Percentiles rank a stretch among this genome's conserved stretches.
Evolutionary conservation across 768 basidiomycete species (phyloP).

Genomic region (Russula sp.): DNA sequence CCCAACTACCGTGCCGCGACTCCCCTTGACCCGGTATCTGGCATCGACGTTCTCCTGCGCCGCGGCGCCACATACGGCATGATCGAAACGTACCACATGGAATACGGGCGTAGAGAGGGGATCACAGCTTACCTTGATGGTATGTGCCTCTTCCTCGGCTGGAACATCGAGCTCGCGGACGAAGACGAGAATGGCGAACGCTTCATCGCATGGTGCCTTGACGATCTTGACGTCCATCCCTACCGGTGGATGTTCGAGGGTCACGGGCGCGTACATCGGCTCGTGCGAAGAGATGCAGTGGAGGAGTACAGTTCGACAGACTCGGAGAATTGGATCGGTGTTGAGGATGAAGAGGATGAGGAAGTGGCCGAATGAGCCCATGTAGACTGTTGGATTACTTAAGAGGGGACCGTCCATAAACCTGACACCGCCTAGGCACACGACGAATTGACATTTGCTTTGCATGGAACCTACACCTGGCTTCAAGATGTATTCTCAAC

Average conservation of each 20-base stretch:
- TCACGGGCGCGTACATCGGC: conserved; percentile 16
- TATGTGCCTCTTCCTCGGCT: conserved; percentile 55
- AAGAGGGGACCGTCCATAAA: background rate
- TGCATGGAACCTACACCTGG: background rate
- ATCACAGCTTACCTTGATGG: conserved; percentile 40
- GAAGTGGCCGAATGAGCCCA: conserved; percentile 6
- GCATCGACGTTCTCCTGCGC: conserved; percentile 41
- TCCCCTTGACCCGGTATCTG: conserved; percentile 33
- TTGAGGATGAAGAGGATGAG: conserved; percentile 7
- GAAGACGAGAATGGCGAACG: conserved; percentile 38
- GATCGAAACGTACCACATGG: conserved; percentile 50
- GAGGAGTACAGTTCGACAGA: conserved; percentile 17
- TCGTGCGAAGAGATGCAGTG: conserved; percentile 18
- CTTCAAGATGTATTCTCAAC: background rate
- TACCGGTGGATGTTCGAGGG: conserved; percentile 39
- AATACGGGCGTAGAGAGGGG: conserved; percentile 50
- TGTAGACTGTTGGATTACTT: background rate
- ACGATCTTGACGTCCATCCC: conserved; percentile 37
- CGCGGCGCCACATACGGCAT: conserved; percentile 57
- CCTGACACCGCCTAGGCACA: background rate
- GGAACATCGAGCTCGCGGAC: conserved; percentile 51
- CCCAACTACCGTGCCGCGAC: conserved; percentile 38
- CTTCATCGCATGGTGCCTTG: conserved; percentile 38
- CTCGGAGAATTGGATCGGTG: conserved; percentile 21
- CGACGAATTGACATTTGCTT: background rate